Evolutionary conservation across 192 early-diverging fungal genomes (phyloP).

Genomic region (Rhizophagus clarus): DNA sequence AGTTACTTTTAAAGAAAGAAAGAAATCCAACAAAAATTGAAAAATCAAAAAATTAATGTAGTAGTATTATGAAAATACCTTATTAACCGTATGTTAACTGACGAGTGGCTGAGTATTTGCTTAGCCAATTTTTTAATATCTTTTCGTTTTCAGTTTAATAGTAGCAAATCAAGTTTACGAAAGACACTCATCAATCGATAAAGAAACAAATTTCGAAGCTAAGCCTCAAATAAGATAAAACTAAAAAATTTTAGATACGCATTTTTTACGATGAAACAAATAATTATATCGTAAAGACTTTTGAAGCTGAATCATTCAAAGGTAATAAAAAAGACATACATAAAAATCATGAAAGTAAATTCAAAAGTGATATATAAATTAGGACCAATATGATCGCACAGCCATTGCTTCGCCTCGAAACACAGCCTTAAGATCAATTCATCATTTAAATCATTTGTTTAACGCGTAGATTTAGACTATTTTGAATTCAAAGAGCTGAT

Average conservation of each 20-base stretch:
- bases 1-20: not conserved
- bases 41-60: not conserved
- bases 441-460: not conserved
- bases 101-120: not conserved
- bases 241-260: not conserved
- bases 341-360: not conserved
- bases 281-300: too few species aligned
- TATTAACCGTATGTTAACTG: not conserved
- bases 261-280: not conserved
- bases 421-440: not conserved
- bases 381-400: not conserved
- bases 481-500: too few species aligned
- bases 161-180: not conserved
- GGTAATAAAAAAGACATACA: not conserved
- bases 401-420: conserved; percentile 5
- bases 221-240: not conserved
- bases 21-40: not conserved
- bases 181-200: not conserved
- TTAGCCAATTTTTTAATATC: not conserved
- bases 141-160: not conserved
- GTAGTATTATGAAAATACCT: not conserved
- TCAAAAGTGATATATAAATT: not conserved
- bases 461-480: not conserved
- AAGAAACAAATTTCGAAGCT: too few species aligned
- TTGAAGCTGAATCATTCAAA: not conserved